Percentiles rank a stretch among this genome's conserved stretches.
These are phyloP conservation scores for Lactarius tabidus DNA, from an alignment of 768 basidiomycete genomes.

Conservation along the genomic window DNA sequence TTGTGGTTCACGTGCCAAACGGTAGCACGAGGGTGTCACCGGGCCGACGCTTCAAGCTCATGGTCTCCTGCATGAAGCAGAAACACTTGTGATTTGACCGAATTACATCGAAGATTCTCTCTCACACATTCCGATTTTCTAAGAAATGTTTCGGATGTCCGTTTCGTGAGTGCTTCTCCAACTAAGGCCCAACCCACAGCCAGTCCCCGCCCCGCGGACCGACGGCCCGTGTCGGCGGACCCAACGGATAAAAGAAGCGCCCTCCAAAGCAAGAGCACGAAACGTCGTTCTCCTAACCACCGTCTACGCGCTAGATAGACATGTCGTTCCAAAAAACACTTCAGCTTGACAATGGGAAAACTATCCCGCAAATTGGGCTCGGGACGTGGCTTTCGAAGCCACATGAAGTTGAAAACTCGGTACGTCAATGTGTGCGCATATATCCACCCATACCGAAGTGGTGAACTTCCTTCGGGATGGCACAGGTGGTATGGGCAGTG, in stretches of 20 bases:
- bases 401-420: slow-evolving; percentile 70
- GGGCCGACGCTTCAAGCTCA: background rate
- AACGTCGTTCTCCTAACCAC: background rate
- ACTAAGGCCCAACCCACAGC: no score
- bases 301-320: background rate
- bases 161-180: no score
- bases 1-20: background rate
- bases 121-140: no score
- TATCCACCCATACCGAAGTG: background rate
- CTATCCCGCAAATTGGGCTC: slow-evolving; percentile 73
- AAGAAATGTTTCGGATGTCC: no score
- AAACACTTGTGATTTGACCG: background rate
- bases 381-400: slow-evolving; percentile 80
- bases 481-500: slow-evolving; percentile 71
- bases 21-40: background rate
- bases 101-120: background rate
- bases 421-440: slow-evolving; percentile 29
- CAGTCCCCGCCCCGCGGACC: background rate
- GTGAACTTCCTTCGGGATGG: background rate
- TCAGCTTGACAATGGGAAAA: slow-evolving; percentile 44
- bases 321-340: slow-evolving; percentile 44
- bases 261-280: background rate
- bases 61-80: no score
- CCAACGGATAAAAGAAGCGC: background rate
- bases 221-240: background rate